Evolutionary conservation across 306 rosid species (phyloP).

Genomic region (Leucaena leucocephala): DNA sequence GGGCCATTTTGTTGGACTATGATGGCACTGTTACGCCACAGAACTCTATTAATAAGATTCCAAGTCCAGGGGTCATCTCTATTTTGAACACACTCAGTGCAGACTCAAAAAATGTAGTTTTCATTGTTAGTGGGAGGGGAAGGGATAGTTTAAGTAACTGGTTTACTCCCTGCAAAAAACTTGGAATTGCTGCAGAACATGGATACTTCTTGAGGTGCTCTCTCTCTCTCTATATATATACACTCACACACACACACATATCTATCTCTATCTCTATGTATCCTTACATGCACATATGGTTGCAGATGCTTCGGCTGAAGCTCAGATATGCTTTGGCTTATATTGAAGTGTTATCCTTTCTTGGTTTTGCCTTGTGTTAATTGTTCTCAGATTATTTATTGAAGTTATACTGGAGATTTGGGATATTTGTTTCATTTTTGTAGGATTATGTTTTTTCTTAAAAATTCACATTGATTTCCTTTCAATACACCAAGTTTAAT

Average conservation of each 20-base stretch:
- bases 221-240: neutral
- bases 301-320: neutral
- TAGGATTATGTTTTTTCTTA: neutral
- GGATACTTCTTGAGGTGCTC: slow-evolving; percentile 73
- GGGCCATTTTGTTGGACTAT: slow-evolving; percentile 82
- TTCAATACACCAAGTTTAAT: slow-evolving; percentile 9
- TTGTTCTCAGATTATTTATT: slow-evolving; percentile 13
- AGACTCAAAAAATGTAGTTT: slow-evolving; percentile 70
- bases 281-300: slow-evolving; percentile 13
- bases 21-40: slow-evolving; percentile 89
- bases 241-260: neutral
- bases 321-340: slow-evolving; percentile 4
- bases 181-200: slow-evolving; percentile 85
- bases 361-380: slow-evolving; percentile 5
- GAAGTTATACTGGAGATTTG: slow-evolving; percentile 13
- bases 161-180: slow-evolving; percentile 68
- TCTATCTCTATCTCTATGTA: slow-evolving; percentile 38
- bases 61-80: slow-evolving; percentile 67
- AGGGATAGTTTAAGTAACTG: slow-evolving; percentile 68
- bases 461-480: slow-evolving; percentile 12
- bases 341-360: neutral
- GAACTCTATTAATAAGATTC: slow-evolving; percentile 66
- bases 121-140: slow-evolving; percentile 84
- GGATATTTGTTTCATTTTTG: slow-evolving; percentile 18
- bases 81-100: slow-evolving; percentile 60